Evolutionary conservation across 495 filamentous ascomycete species (phyloP), one percentile per base, ranked within the genome.

Genomic region (Podospora australis): DNA sequence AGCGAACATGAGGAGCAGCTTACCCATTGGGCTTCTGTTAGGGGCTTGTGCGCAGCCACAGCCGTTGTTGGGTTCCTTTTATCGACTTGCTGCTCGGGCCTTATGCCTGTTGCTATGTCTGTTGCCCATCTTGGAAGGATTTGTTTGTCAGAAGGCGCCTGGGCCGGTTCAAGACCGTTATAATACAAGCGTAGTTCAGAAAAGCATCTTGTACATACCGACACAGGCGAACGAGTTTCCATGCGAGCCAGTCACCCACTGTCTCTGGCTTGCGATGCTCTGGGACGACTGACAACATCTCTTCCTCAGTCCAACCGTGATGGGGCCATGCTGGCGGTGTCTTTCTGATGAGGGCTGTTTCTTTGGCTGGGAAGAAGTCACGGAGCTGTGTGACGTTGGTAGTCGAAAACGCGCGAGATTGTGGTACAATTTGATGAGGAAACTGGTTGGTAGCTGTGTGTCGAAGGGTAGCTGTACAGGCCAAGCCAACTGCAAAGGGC

Each of bases 241-340:
- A 75, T 10, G 72, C 72, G 4, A 66, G 34, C 64, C 65, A 69
- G 38, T 72, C 67, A 10, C 72, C 63, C 49, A 63, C 52, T 2
- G 67, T 70, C 47, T 58, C 51, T 0, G 65, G 60, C 39, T 54
- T 47, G 17, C 69, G 69, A 38, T 72, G 67, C 14, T 60, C 62
- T 2, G 69, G 66, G 13, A 64, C 62, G 4, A 74, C 66, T n/a
- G 50, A 54, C 9, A 59, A 44, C 70, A 74, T 70, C 57, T 73
- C 71, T 52, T 69, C 44, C 56, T 74, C 62, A 11, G 71, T 72
- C 44, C 68, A 85, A 53, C 78, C 71, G 52, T 81, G 84, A 62
- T 89, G 85, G 1, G 76, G 71, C 83, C 84, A 88, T 49, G 83
- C 75, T 26, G 82, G 59, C 13, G 77, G 71, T 11, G 75, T 78